Evolutionary conservation across 2,329 filamentous ascomycete genomes (phyloP), one percentile per base, ranked within the genome.

Genomic region (Teratosphaeria pseudoeucalypti): DNA sequence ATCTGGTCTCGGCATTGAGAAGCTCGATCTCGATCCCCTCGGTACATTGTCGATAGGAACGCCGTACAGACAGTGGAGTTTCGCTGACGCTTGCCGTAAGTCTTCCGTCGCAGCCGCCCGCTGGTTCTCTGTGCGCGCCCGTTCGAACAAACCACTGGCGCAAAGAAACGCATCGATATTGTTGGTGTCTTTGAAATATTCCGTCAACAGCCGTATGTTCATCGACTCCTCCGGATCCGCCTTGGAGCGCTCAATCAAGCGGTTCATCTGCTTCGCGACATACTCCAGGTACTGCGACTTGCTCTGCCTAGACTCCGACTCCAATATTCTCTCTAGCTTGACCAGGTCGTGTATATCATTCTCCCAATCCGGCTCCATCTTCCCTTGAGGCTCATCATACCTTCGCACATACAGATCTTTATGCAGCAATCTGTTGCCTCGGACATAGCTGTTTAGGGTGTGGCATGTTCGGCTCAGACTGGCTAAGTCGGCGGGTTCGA

Each of bases 1-100:
- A 26, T 62, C 59, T 10, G 63, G 67, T 6, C 70, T 62, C 32
- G 62, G 59, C 2, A 66, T 57, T 10, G 62, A 61, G 57, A 65
- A 64, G 32, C 64, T 64, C n/a, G 70, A 68, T 10, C 71, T 55
- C 12, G 53, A 32, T 11, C 12, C 34, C 53, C 53, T 37, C 53
- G 68, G 67, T 2, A 67, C 52, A 6, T 58, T 57, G 67, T 77
- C 74, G 5, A 84, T 75, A 0, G 85, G 82, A n/a, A 82, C 79
- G 19, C 88, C 88, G 63, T 84, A 86, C 32, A 89, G 75, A 58
- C 70, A 72, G 70, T 90, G 87, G 27, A 92, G 74, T 68, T 86
- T 87, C 27, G 88, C 88, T 63, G 84, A 86, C 64, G 82, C 76
- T 73, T 90, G 88, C 34, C 82, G 81, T 37, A 78, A 68, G 56